These are phyloP conservation scores for Cenchrus americanus DNA, from an alignment of 176 grass and related monocot genomes.

Conservation along the genomic window DNA sequence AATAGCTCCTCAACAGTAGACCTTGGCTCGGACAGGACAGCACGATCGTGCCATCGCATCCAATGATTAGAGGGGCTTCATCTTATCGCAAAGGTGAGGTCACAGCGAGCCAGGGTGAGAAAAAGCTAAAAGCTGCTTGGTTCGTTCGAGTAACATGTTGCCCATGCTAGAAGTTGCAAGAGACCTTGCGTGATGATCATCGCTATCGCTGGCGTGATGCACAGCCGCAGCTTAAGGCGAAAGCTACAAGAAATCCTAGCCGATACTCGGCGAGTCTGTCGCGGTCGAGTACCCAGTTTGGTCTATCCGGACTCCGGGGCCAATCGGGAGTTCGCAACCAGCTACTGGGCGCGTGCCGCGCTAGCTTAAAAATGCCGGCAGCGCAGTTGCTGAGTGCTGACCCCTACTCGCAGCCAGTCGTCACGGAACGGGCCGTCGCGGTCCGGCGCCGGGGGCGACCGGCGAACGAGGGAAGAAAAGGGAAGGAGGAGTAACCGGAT, in stretches of 20 bases:
- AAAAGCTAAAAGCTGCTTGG: neutral
- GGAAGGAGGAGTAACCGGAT: no score
- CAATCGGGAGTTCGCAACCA: neutral
- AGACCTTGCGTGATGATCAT: neutral
- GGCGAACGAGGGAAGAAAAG: no score
- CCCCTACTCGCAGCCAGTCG: neutral
- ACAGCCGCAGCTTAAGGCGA: neutral
- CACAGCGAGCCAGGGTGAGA: neutral
- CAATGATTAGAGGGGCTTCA: neutral
- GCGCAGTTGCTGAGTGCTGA: no score
- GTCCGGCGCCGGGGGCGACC: neutral
- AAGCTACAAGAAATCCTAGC: neutral
- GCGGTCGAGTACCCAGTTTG: slow-evolving; percentile 4
- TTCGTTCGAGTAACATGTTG: neutral
- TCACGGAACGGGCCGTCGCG: neutral
- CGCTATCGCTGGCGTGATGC: neutral
- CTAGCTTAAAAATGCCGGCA: neutral
- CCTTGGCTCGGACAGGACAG: neutral
- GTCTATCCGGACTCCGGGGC: neutral
- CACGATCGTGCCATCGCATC: neutral
- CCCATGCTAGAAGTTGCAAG: neutral
- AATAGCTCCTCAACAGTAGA: neutral
- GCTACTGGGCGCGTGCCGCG: neutral
- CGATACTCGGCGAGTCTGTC: neutral
- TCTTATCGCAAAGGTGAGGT: neutral